Conservation (phyloP, 345 rosid genomes). For the Melaleuca alternifolia region DNA sequence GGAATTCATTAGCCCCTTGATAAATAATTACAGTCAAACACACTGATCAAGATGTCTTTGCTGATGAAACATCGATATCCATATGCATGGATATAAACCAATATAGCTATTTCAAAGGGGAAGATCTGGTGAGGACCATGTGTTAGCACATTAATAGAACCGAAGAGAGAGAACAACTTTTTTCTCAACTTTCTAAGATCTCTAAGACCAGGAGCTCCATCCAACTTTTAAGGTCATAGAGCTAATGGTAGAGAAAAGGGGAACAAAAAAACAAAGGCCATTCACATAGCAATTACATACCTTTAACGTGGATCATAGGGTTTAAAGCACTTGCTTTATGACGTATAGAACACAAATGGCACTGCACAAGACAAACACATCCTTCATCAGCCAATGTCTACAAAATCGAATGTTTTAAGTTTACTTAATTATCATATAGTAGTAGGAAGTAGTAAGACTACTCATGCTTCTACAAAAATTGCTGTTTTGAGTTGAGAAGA, state of each 20-base stretch:
- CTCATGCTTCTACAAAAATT: background rate
- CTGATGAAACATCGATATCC: background rate
- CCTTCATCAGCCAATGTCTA: background rate
- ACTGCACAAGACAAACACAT: conserved; percentile 28
- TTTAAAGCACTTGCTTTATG: conserved; percentile 19
- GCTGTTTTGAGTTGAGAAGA: background rate
- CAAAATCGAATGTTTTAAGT: background rate
- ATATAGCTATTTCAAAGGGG: background rate
- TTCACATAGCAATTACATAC: background rate
- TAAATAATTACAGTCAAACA: background rate
- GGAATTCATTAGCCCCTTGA: background rate
- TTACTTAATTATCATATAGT: background rate
- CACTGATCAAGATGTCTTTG: background rate
- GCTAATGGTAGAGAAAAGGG: background rate
- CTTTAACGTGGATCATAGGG: conserved; percentile 3
- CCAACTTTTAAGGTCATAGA: background rate
- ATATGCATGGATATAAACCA: background rate
- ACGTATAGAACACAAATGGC: conserved; percentile 38
- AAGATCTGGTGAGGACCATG: background rate
- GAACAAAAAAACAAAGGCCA: background rate
- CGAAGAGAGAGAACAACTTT: background rate
- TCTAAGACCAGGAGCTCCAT: background rate
- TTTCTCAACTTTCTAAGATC: background rate
- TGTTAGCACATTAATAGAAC: background rate
- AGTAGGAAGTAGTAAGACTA: background rate